These are phyloP conservation scores for Brassica rapa DNA, from an alignment of 345 rosid species.

Conservation along the genomic window DNA sequence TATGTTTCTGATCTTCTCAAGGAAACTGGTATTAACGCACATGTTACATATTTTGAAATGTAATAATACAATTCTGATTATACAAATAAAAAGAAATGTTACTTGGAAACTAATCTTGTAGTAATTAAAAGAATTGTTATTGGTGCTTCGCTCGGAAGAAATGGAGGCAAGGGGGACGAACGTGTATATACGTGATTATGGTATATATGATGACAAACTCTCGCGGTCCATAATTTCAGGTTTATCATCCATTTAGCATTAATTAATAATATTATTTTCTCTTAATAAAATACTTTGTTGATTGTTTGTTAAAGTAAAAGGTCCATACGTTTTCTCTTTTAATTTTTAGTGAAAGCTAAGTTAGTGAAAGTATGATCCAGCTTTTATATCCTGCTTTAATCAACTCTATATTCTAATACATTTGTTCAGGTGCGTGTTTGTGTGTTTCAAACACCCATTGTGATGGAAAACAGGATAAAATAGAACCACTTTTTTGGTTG, in stretches of 20 bases:
- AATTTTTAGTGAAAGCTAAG: slow-evolving; percentile 37
- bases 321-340: slow-evolving; percentile 16
- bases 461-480: slow-evolving; percentile 21
- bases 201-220: slow-evolving; percentile 40
- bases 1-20: neutral
- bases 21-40: neutral
- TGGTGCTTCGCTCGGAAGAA: slow-evolving; percentile 39
- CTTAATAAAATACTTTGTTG: slow-evolving; percentile 11
- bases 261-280: neutral
- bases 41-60: neutral
- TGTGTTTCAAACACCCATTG: slow-evolving; percentile 35
- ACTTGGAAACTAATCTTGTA: slow-evolving; percentile 24
- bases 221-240: slow-evolving; percentile 44
- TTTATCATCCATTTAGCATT: slow-evolving; percentile 28
- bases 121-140: neutral
- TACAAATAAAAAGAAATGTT: neutral
- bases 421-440: slow-evolving; percentile 35
- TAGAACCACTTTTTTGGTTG: slow-evolving; percentile 14
- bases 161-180: slow-evolving; percentile 41
- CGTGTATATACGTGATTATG: slow-evolving; percentile 44
- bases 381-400: slow-evolving; percentile 15
- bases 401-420: slow-evolving; percentile 5
- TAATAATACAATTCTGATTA: neutral
- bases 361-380: slow-evolving; percentile 42
- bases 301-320: slow-evolving; percentile 29